phyloP scores from a whole-genome alignment of 805 yeast species.

The Torulaspora franciscae region DNA sequence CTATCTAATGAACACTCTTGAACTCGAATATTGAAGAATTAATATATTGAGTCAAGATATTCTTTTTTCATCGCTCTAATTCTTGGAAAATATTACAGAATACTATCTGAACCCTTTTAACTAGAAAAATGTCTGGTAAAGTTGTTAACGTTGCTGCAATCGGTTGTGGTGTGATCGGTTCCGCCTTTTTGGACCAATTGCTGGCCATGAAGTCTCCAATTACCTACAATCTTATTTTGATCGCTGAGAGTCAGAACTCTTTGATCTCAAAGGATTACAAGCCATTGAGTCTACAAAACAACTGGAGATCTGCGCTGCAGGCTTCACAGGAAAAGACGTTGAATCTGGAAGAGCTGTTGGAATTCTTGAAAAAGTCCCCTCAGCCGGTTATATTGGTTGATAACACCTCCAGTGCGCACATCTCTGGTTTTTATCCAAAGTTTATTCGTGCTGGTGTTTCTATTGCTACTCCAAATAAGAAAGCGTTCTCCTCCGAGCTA shows the following conservation, averaged over 20 bases:
- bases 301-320: conserved; percentile 49
- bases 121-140: conserved; percentile 40
- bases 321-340: conserved; percentile 45
- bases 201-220: conserved; percentile 55
- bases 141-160: conserved; percentile 66
- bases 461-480: conserved; percentile 96
- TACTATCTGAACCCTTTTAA: not conserved
- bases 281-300: conserved; percentile 52
- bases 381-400: conserved; percentile 81
- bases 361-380: conserved; percentile 60
- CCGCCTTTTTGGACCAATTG: conserved; percentile 83
- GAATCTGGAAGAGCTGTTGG: conserved; percentile 52
- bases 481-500: conserved; percentile 83
- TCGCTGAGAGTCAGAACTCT: conserved; percentile 72
- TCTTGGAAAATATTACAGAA: not conserved
- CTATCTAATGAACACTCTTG: too few relatives aligned
- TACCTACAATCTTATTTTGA: conserved; percentile 68
- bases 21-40: too few relatives aligned
- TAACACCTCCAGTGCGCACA: conserved; percentile 79
- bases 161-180: conserved; percentile 94
- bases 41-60: not conserved
- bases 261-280: conserved; percentile 62
- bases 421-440: conserved; percentile 73
- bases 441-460: conserved; percentile 77
- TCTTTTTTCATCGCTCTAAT: not conserved